Percentiles rank a stretch among this genome's conserved stretches.
Evolutionary conservation across 2,329 filamentous ascomycete genomes (phyloP).

Genomic region (Tetracladium maxilliforme): DNA sequence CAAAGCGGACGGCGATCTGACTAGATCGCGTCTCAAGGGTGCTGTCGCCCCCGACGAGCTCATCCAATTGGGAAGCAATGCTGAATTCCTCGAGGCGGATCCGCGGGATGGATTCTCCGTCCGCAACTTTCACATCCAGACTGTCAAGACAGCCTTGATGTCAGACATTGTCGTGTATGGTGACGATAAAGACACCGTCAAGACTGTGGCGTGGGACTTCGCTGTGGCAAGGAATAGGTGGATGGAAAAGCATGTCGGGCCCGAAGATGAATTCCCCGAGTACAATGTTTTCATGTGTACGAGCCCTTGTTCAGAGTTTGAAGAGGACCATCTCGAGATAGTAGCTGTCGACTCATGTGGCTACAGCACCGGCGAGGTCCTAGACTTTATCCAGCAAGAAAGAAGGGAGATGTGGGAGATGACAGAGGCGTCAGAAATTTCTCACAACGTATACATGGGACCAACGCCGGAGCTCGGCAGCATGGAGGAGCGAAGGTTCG

Average conservation of each 20-base stretch:
- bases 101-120: slow-evolving; percentile 87
- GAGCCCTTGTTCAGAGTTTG: slow-evolving; percentile 55
- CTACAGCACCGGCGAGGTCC: slow-evolving; percentile 56
- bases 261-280: slow-evolving; percentile 36
- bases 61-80: slow-evolving; percentile 32
- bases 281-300: slow-evolving; percentile 77
- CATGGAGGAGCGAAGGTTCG: slow-evolving; percentile 46
- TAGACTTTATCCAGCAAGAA: slow-evolving; percentile 86
- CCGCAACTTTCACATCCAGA: slow-evolving; percentile 93
- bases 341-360: slow-evolving; percentile 64
- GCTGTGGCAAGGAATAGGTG: slow-evolving; percentile 65
- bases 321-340: slow-evolving; percentile 52
- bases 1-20: slow-evolving; percentile 74
- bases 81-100: slow-evolving; percentile 69
- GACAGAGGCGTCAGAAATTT: slow-evolving; percentile 80
- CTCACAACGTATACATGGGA: slow-evolving; percentile 79
- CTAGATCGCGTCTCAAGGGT: slow-evolving; percentile 64
- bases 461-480: slow-evolving; percentile 61
- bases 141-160: slow-evolving; percentile 71
- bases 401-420: slow-evolving; percentile 85
- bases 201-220: slow-evolving; percentile 53
- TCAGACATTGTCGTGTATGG: slow-evolving; percentile 93
- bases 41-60: slow-evolving; percentile 75
- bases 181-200: slow-evolving; percentile 45
- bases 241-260: slow-evolving; percentile 47